A percentile compares a stretch with the other conserved stretches of the same genome.
Evolutionary conservation across 495 filamentous ascomycete species (phyloP).

Genomic region (Penicillium dipodomyicola): DNA sequence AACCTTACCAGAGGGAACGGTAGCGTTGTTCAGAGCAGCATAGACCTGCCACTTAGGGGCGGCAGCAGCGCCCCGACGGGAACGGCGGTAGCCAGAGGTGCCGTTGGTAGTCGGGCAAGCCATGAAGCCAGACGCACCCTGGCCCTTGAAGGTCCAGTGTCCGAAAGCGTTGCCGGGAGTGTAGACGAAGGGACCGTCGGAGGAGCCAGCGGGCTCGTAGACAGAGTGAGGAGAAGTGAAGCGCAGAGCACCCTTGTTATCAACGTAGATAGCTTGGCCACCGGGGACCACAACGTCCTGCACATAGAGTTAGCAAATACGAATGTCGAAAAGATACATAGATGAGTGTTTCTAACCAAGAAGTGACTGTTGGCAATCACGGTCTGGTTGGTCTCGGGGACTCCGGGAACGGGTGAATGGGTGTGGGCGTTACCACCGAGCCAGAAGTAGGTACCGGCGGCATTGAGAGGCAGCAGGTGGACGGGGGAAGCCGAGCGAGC

Average conservation of each 20-base stretch:
- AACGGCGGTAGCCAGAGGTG: constrained; percentile 9
- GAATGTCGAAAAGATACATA: not conserved
- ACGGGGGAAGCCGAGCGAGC: constrained; percentile 36
- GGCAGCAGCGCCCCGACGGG: constrained; percentile 12
- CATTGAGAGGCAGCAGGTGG: constrained; percentile 34
- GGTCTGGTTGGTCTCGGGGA: constrained; percentile 32
- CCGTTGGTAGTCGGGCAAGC: constrained; percentile 31
- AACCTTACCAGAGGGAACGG: constrained; percentile 33
- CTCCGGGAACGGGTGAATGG: constrained; percentile 29
- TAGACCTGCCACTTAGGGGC: constrained; percentile 37
- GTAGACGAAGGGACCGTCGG: constrained; percentile 41
- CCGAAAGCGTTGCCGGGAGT: constrained; percentile 23
- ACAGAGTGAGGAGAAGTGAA: constrained; percentile 58
- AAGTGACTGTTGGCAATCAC: constrained; percentile 26
- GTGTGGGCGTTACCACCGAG: constrained; percentile 32
- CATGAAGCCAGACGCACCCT: constrained; percentile 36
- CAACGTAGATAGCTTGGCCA: constrained; percentile 60
- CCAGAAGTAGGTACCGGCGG: constrained; percentile 33
- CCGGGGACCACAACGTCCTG: constrained; percentile 56
- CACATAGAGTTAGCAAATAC: constrained; percentile 8
- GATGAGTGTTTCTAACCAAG: constrained; percentile 15
- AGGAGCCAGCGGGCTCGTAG: constrained; percentile 50
- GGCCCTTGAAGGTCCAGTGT: constrained; percentile 26
- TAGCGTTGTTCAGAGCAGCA: constrained; percentile 32
- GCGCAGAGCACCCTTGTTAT: constrained; percentile 47